Conservation (phyloP, 176 grass and related monocot genomes). For the Raddia distichophylla region DNA sequence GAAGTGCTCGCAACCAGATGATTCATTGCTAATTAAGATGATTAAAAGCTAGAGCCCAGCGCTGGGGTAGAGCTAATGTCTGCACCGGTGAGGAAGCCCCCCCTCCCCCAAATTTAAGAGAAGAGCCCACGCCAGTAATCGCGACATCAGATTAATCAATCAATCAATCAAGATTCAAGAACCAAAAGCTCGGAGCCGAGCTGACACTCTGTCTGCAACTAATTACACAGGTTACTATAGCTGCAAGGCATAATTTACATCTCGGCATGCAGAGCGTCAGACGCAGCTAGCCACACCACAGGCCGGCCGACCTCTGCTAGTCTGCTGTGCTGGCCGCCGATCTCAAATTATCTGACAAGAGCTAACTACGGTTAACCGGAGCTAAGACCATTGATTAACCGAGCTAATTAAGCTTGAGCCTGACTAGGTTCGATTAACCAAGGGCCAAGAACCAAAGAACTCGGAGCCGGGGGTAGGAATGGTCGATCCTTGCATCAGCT, state of each 20-base stretch:
- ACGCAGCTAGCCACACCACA: not conserved
- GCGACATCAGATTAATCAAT: not conserved
- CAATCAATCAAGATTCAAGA: too few species aligned
- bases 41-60: not conserved
- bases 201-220: not conserved
- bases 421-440: not conserved
- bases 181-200: not conserved
- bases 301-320: not conserved
- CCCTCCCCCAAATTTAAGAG: too few species aligned
- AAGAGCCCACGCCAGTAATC: not conserved
- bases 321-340: not conserved
- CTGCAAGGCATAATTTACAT: not conserved
- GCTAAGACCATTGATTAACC: not conserved
- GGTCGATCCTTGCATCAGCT: constrained; percentile 1
- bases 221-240: not conserved
- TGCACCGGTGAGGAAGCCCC: not conserved
- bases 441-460: not conserved
- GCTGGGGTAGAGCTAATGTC: too few species aligned
- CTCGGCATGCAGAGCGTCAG: not conserved
- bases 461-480: not conserved
- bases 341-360: not conserved
- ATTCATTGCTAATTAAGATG: not conserved
- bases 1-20: not conserved
- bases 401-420: not conserved
- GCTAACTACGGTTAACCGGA: not conserved